Conservation (phyloP, 2,329 filamentous ascomycete species). For the Orbilia javanica region DNA sequence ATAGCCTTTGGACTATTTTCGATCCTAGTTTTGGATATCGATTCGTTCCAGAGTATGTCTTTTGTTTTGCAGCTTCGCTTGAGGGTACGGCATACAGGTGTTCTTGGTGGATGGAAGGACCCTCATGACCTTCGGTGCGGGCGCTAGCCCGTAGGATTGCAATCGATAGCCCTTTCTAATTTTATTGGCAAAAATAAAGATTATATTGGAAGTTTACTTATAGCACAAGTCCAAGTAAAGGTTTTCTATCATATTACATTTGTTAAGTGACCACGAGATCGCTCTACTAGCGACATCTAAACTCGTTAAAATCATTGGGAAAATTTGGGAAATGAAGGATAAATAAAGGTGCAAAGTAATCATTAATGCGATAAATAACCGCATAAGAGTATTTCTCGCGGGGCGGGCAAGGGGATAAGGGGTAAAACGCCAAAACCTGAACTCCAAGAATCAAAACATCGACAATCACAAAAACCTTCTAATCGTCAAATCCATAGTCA, state of each 20-base stretch:
- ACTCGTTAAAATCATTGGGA: constrained; percentile 4
- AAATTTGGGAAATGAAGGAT: neutral
- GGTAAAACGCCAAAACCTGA: constrained; percentile 19
- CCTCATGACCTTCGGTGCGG: no score
- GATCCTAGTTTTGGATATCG: no score
- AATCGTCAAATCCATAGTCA: constrained; percentile 17
- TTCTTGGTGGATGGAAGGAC: no score
- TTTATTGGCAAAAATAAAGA: no score
- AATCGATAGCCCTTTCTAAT: no score
- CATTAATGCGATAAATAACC: neutral
- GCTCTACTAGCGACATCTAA: neutral
- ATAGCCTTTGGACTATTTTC: no score
- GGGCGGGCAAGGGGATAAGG: neutral
- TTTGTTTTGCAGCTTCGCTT: no score
- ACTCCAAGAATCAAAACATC: constrained; percentile 30
- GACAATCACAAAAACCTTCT: neutral
- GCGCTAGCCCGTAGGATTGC: no score
- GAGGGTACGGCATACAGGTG: no score
- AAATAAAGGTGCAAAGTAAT: neutral
- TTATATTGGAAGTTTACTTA: no score
- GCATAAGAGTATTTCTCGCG: neutral
- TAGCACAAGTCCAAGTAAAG: no score
- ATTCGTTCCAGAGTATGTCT: no score
- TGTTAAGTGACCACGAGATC: neutral
- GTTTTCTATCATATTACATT: neutral